A percentile compares a stretch with the other conserved stretches of the same genome.
phyloP scores from a whole-genome alignment of 2,329 filamentous ascomycete genomes.

The Volutella citrinella region DNA sequence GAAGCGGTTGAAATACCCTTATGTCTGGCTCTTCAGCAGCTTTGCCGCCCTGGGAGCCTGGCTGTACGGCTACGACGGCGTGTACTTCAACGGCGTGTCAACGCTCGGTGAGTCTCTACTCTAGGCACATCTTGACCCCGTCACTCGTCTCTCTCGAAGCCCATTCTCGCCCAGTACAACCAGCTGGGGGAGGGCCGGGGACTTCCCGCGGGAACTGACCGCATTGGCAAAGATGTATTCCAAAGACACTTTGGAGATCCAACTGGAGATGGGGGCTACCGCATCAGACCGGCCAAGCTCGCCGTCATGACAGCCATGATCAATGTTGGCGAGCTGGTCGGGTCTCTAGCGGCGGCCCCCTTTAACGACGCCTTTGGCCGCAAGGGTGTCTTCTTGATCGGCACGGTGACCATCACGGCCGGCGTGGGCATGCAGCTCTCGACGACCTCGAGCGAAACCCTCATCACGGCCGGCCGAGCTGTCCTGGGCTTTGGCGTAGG shows the following conservation, averaged over 20 bases:
- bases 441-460: constrained; percentile 19
- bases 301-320: constrained; percentile 36
- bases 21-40: constrained; percentile 29
- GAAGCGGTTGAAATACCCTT: constrained; percentile 28
- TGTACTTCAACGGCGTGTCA: constrained; percentile 35
- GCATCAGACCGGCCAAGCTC: constrained; percentile 21
- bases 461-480: constrained; percentile 23
- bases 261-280: constrained; percentile 25
- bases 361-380: constrained; percentile 34
- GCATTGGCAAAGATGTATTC: constrained; percentile 34
- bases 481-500: constrained; percentile 28
- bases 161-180: no score
- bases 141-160: no score
- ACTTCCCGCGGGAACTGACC: no score
- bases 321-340: constrained; percentile 36
- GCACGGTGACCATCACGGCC: constrained; percentile 24
- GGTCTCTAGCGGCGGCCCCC: constrained; percentile 33
- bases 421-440: constrained; percentile 23
- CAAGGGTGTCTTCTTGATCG: constrained; percentile 28
- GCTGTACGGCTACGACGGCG: constrained; percentile 35
- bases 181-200: no score
- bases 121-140: no score
- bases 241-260: constrained; percentile 30
- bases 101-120: constrained; percentile 29
- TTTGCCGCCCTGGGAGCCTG: constrained; percentile 36